Evolutionary conservation across 2,329 filamentous ascomycete genomes (phyloP), one percentile per base, ranked within the genome.

Genomic region (Lasiodiplodia citricola): DNA sequence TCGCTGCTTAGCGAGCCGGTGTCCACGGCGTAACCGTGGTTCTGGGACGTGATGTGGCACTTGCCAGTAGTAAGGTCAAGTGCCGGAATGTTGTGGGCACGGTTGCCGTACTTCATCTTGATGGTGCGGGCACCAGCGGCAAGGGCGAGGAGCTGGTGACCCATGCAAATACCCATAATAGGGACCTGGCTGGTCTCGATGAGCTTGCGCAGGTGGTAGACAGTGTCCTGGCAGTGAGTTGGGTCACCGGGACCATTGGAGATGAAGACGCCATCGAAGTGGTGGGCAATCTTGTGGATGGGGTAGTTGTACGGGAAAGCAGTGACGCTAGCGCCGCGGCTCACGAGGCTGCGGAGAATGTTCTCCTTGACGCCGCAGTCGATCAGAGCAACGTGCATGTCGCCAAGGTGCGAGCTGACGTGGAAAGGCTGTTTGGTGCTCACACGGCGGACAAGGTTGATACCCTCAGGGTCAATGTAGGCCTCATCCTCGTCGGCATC

Each of bases 311-410:
- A 97, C 70, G 96, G 96, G 86, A 99, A 96, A 76, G 93, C 92
- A 51, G 96, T 98, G 72, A 97, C 92, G 72, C 92, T 94, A 66
- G 94, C 93, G 70, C 96, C 96, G 72, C 96, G 94, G 82, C 88
- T 91, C 77, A 98, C 94, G 70, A 99, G 87, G 80, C 92, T 96
- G 77, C 96, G 93, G 70, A 99, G 90, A 76, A 99, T 99, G 86
- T 99, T 99, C 88, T 99, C 96, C 88, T 99, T 99, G 74, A 98
- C 96, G 85, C 96, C 96, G 78, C 96, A 99, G 83, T 99, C 96
- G 79, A 99, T 91, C 74, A 99, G 87, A 69, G 95, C 96, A 74
- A 99, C 89, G 83, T 99, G 96, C 80, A 93, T 91, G 76, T 91
- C 89, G 72, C 95, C 93, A 73, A 91, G 88, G 38, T 90, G 88